phyloP scores from a whole-genome alignment of 768 basidiomycete species.

The Auricularia cornea region DNA sequence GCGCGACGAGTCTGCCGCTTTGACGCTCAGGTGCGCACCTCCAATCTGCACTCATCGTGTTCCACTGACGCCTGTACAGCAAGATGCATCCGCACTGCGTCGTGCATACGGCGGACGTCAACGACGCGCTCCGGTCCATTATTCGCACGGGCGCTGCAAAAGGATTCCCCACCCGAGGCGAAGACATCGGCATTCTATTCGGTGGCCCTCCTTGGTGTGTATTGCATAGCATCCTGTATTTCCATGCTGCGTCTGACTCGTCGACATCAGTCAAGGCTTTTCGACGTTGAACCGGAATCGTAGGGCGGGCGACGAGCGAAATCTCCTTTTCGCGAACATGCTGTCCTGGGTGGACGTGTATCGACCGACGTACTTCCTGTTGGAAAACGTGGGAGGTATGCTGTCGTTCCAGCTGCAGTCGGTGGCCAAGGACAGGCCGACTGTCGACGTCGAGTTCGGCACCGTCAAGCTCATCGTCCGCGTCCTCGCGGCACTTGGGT shows the following conservation, averaged over 20 bases:
- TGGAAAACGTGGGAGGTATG: conserved; percentile 68
- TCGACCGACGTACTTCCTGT: conserved; percentile 50
- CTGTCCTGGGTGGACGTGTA: conserved; percentile 61
- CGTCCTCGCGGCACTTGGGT: conserved; percentile 57
- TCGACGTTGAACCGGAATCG: conserved; percentile 7
- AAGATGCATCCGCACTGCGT: conserved; percentile 46
- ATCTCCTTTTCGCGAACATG: conserved; percentile 61
- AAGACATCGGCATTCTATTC: background rate
- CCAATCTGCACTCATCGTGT: background rate
- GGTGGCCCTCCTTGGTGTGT: conserved; percentile 25
- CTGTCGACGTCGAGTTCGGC: conserved; percentile 36
- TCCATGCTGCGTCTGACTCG: conserved; percentile 1
- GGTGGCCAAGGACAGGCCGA: conserved; percentile 23
- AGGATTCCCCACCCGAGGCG: background rate
- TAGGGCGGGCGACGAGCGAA: conserved; percentile 27
- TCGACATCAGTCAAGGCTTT: conserved; percentile 46
- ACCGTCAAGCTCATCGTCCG: conserved; percentile 61
- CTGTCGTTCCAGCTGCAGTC: conserved; percentile 30
- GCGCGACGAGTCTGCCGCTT: conserved; percentile 52
- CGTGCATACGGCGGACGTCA: background rate
- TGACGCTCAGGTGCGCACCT: conserved; percentile 44
- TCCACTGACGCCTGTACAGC: conserved; percentile 50
- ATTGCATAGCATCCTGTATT: background rate
- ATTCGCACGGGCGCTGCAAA: background rate
- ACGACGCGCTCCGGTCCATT: background rate